These are phyloP conservation scores for Grosmannia huntii DNA, from an alignment of 2,329 filamentous ascomycete genomes.

Conservation along the genomic window DNA sequence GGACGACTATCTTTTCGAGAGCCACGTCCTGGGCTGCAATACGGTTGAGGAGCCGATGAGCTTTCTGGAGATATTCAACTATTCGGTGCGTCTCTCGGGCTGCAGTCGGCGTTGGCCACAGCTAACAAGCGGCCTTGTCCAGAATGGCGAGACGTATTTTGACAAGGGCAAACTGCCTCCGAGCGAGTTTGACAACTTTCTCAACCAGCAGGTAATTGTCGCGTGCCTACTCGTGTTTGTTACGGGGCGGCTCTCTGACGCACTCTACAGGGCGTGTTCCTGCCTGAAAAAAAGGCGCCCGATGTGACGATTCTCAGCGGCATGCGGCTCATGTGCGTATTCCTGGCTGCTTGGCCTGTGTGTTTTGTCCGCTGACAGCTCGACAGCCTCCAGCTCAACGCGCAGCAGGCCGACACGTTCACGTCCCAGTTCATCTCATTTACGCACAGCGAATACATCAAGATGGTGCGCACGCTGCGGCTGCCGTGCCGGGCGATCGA, in stretches of 20 bases:
- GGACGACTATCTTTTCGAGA: slow-evolving; percentile 46
- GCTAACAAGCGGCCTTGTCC: background rate
- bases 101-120: background rate
- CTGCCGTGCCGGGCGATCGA: slow-evolving; percentile 47
- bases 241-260: background rate
- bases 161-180: slow-evolving; percentile 36
- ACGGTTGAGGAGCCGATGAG: slow-evolving; percentile 37
- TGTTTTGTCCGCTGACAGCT: background rate
- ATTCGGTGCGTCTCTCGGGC: slow-evolving; percentile 28
- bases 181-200: slow-evolving; percentile 43
- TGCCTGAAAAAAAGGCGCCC: slow-evolving; percentile 23
- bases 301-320: slow-evolving; percentile 35
- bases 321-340: slow-evolving; percentile 39
- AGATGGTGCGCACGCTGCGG: slow-evolving; percentile 41
- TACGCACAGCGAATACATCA: slow-evolving; percentile 33
- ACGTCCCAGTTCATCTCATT: slow-evolving; percentile 41
- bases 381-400: slow-evolving; percentile 41
- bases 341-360: background rate
- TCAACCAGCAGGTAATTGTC: slow-evolving; percentile 29
- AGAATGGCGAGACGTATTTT: slow-evolving; percentile 38
- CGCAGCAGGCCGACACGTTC: slow-evolving; percentile 45
- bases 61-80: slow-evolving; percentile 48
- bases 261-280: slow-evolving; percentile 1
- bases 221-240: background rate
- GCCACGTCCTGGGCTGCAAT: slow-evolving; percentile 33